Percentiles rank a stretch among this genome's conserved stretches.
These are phyloP conservation scores for Byssochlamys sp. DNA, from an alignment of 2,329 filamentous ascomycete genomes.

Conservation along the genomic window DNA sequence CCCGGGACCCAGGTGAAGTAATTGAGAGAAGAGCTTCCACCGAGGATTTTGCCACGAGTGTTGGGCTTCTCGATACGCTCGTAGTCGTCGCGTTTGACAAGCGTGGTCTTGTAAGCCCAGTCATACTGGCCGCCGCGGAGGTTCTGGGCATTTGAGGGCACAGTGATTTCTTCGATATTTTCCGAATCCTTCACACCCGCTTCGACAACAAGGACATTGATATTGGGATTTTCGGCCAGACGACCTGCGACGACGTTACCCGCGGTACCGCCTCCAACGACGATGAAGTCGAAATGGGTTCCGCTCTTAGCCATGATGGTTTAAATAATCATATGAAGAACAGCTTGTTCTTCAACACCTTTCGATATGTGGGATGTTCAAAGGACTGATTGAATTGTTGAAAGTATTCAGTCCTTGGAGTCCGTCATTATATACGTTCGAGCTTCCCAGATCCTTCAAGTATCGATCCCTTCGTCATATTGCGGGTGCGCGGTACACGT, in stretches of 20 bases:
- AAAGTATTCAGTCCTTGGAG: neutral
- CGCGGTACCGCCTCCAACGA: constrained; percentile 29
- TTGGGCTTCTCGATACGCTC: constrained; percentile 55
- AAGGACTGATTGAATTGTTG: neutral
- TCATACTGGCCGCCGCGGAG: constrained; percentile 49
- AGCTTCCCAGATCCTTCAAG: neutral
- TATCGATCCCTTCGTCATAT: neutral
- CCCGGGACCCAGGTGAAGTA: constrained; percentile 58
- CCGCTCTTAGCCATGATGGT: constrained; percentile 44
- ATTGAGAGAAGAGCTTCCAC: constrained; percentile 51
- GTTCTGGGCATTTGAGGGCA: constrained; percentile 47
- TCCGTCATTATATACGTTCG: neutral
- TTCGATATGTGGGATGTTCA: neutral
- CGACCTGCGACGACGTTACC: constrained; percentile 39
- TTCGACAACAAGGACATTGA: constrained; percentile 29
- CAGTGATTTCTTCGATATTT: constrained; percentile 46
- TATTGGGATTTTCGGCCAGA: constrained; percentile 42
- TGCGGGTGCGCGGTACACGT: neutral
- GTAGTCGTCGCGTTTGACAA: constrained; percentile 47
- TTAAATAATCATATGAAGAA: constrained; percentile 15
- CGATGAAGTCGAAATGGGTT: constrained; percentile 19
- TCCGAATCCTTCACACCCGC: constrained; percentile 37
- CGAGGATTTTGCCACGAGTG: constrained; percentile 51
- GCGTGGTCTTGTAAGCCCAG: constrained; percentile 54
- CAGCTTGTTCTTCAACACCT: neutral